A percentile compares a stretch with the other conserved stretches of the same genome.
These are phyloP conservation scores for Huiozyma naganishii DNA, from an alignment of 805 yeast species.

Conservation along the genomic window DNA sequence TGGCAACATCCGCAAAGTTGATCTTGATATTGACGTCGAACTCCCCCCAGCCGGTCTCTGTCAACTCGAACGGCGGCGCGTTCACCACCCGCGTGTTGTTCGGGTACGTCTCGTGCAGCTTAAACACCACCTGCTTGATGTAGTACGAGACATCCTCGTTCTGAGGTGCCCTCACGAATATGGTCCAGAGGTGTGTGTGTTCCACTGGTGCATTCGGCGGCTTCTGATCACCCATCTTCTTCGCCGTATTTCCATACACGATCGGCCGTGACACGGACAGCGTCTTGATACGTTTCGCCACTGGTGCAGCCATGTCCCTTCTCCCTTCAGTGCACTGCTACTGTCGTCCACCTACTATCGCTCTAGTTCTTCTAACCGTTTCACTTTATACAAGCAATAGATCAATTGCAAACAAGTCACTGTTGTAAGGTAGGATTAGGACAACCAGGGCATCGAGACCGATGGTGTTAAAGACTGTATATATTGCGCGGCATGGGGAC, in stretches of 20 bases:
- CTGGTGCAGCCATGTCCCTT: constrained; percentile 13
- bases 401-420: background rate
- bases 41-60: constrained; percentile 99
- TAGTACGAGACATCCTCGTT: constrained; percentile 72
- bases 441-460: background rate
- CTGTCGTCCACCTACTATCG: background rate
- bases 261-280: constrained; percentile 69
- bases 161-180: constrained; percentile 71
- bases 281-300: constrained; percentile 33
- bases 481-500: constrained; percentile 79
- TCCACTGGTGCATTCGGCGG: constrained; percentile 65
- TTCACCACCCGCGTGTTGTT: constrained; percentile 81
- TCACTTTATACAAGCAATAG: too few species aligned
- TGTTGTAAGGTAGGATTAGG: background rate
- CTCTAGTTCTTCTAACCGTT: too few species aligned
- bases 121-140: constrained; percentile 85
- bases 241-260: constrained; percentile 71
- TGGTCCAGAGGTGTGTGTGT: constrained; percentile 94
- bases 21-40: constrained; percentile 85
- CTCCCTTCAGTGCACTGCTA: background rate
- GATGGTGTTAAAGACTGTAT: constrained; percentile 48
- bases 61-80: constrained; percentile 84
- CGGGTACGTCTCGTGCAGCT: constrained; percentile 88
- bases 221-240: constrained; percentile 46
- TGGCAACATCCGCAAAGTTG: constrained; percentile 75